Evolutionary conservation across 331 rosid genomes (phyloP).

Genomic region (Pyrus hybrid): DNA sequence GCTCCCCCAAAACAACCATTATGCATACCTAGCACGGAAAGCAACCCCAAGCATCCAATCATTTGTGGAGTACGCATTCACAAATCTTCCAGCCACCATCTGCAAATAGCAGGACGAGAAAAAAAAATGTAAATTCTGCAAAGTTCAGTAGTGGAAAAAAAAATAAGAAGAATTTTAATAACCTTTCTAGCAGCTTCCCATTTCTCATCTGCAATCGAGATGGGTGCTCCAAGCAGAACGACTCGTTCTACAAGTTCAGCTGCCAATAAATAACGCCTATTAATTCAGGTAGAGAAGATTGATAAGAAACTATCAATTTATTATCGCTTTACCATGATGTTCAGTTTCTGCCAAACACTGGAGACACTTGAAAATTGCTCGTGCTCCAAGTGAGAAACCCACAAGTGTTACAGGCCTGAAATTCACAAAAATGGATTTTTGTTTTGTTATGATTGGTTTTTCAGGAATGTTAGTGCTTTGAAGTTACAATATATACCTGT

Average conservation of each 20-base stretch:
- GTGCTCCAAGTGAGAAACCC: constrained; percentile 48
- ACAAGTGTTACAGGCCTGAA: constrained; percentile 51
- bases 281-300: neutral
- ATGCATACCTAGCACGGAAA: constrained; percentile 42
- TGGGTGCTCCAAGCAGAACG: constrained; percentile 46
- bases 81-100: constrained; percentile 57
- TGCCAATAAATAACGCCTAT: constrained; percentile 3
- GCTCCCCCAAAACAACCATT: neutral
- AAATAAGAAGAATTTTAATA: neutral
- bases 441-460: neutral
- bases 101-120: constrained; percentile 10
- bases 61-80: constrained; percentile 38
- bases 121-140: neutral
- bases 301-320: neutral
- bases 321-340: constrained; percentile 21
- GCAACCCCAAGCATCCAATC: constrained; percentile 52
- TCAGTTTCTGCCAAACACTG: constrained; percentile 35
- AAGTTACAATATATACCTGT: constrained; percentile 23
- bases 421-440: neutral
- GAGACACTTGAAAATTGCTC: constrained; percentile 40
- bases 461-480: neutral
- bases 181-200: constrained; percentile 53
- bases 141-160: neutral
- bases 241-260: constrained; percentile 46
- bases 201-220: constrained; percentile 39